Conservation (phyloP, 805 yeast genomes). For the Candida pseudofarinosa region DNA sequence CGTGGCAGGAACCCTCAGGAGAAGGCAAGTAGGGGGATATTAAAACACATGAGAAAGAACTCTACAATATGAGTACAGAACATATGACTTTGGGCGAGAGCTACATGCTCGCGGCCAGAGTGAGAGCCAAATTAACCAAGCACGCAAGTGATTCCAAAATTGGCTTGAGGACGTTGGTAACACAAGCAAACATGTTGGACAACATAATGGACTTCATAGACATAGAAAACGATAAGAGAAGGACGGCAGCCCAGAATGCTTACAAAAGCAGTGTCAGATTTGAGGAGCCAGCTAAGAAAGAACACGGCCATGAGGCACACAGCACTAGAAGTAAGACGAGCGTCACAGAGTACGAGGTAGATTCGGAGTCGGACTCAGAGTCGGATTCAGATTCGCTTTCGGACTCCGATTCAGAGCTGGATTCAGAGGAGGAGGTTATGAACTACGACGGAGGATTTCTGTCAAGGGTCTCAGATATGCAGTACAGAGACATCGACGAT, state of each 20-base stretch:
- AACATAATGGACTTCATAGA: conserved; percentile 52
- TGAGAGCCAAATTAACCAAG: conserved; percentile 56
- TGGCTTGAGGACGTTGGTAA: conserved; percentile 53
- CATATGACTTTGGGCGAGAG: conserved; percentile 45
- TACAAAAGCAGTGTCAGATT: conserved; percentile 10
- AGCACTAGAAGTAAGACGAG: conserved; percentile 15
- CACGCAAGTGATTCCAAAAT: conserved; percentile 60
- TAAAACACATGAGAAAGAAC: background rate
- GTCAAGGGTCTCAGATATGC: background rate
- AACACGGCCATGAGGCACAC: conserved; percentile 4
- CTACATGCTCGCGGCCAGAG: conserved; percentile 60
- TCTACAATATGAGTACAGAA: background rate
- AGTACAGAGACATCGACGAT: background rate
- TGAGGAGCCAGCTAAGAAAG: conserved; percentile 9
- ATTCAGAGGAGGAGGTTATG: conserved; percentile 13
- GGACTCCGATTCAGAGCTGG: conserved; percentile 15
- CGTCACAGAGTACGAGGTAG: conserved; percentile 38
- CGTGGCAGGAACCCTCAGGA: background rate
- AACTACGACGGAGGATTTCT: background rate
- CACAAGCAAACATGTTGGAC: conserved; percentile 71
- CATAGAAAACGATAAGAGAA: conserved; percentile 25
- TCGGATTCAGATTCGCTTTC: conserved; percentile 22
- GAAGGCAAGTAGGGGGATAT: background rate
- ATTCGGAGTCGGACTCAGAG: conserved; percentile 24
- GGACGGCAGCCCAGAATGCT: conserved; percentile 9